Percentiles rank a stretch among this genome's conserved stretches.
Conservation (phyloP, 2,329 filamentous ascomycete genomes). For the Nemania sp. region DNA sequence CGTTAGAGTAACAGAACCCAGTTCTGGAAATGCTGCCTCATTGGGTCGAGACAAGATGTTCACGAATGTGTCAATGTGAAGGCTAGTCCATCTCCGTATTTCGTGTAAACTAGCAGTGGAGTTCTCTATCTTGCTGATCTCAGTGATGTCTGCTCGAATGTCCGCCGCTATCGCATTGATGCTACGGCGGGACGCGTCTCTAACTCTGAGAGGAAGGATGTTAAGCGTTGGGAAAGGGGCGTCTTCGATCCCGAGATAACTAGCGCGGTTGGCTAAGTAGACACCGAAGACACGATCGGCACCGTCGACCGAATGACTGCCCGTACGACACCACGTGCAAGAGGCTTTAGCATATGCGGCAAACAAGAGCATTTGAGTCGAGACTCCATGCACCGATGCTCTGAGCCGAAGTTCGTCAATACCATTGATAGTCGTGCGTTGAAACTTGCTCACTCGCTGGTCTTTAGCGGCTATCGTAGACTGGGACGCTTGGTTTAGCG, state of each 20-base stretch:
- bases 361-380: conserved; percentile 74
- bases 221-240: conserved; percentile 72
- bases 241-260: conserved; percentile 52
- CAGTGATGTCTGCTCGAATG: conserved; percentile 70
- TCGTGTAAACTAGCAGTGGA: conserved; percentile 68
- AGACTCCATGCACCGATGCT: conserved; percentile 55
- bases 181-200: conserved; percentile 31
- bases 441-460: conserved; percentile 24
- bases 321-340: conserved; percentile 17
- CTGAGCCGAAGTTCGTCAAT: conserved; percentile 24
- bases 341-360: conserved; percentile 65
- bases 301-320: neutral
- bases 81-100: conserved; percentile 73
- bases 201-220: conserved; percentile 71
- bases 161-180: conserved; percentile 56
- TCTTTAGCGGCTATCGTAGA: neutral
- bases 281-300: conserved; percentile 69
- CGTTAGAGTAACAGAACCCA: conserved; percentile 15
- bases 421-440: conserved; percentile 23
- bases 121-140: conserved; percentile 60
- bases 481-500: neutral
- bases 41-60: conserved; percentile 67
- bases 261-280: conserved; percentile 78
- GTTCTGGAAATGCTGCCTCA: neutral
- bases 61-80: conserved; percentile 72